A percentile compares a stretch with the other conserved stretches of the same genome.
Evolutionary conservation across 441 rosid genomes (phyloP).

Genomic region (Euphorbia celastroides): DNA sequence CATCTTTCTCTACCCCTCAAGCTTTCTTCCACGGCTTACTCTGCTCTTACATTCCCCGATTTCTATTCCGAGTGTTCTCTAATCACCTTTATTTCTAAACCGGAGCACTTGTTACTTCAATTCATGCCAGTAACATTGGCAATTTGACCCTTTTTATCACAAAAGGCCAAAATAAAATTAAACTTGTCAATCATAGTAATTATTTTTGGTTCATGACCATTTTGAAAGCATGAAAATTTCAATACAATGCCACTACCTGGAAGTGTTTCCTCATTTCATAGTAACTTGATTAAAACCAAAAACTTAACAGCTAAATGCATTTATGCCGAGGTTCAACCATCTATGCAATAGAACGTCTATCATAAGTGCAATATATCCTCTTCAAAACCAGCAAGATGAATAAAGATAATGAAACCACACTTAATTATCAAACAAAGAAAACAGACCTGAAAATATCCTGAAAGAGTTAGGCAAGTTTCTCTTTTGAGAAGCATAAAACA

Average conservation of each 20-base stretch:
- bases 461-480: slow-evolving; percentile 74
- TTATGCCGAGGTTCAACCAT: not conserved
- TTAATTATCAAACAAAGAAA: slow-evolving; percentile 8
- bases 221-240: not conserved
- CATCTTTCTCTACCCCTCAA: not conserved
- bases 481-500: slow-evolving; percentile 81
- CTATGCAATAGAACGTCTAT: not conserved
- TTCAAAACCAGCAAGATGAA: not conserved
- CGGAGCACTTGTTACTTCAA: not conserved
- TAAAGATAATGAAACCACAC: not conserved
- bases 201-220: not conserved
- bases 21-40: not conserved
- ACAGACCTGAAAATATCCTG: slow-evolving; percentile 69
- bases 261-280: not conserved
- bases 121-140: not conserved
- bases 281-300: not conserved
- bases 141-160: not conserved
- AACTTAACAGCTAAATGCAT: not conserved
- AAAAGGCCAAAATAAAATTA: not conserved
- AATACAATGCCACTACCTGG: not conserved
- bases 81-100: not conserved
- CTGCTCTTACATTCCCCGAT: not conserved
- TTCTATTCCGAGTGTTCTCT: not conserved
- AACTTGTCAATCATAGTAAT: not conserved
- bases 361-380: not conserved